phyloP scores from a whole-genome alignment of 106 monocot species.

The Xerophyta viscosa region DNA sequence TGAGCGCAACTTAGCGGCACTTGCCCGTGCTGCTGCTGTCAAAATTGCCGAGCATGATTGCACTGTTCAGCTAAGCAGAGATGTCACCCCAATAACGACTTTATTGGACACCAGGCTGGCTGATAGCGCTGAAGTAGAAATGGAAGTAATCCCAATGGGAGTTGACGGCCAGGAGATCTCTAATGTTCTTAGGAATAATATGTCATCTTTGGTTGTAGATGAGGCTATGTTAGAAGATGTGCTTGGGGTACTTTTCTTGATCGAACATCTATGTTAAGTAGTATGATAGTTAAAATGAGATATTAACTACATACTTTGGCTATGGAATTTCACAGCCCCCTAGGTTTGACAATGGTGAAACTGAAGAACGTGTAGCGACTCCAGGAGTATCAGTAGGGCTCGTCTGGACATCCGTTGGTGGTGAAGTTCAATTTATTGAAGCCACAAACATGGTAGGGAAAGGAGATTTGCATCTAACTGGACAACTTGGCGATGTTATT shows the following conservation, averaged over 20 bases:
- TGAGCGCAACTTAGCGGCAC: conserved; percentile 75
- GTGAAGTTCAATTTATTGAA: conserved; percentile 97
- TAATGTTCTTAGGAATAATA: conserved; percentile 36
- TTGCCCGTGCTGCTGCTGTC: conserved; percentile 94
- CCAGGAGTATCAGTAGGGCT: conserved; percentile 91
- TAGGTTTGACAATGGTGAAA: conserved; percentile 75
- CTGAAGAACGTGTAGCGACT: conserved; percentile 67
- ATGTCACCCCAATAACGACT: conserved; percentile 46
- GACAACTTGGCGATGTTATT: conserved; percentile 99
- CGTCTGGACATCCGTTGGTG: conserved; percentile 96
- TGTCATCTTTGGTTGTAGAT: conserved; percentile 57
- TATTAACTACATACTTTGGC: too few relatives aligned
- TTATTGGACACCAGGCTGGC: conserved; percentile 64
- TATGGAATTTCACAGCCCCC: too few relatives aligned
- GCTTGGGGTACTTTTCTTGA: conserved; percentile 68
- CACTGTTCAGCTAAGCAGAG: conserved; percentile 49
- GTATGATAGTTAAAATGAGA: too few relatives aligned
- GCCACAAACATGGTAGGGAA: conserved; percentile 88
- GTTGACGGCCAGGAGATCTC: conserved; percentile 55
- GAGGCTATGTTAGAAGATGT: conserved; percentile 94
- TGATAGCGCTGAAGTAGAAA: conserved; percentile 86
- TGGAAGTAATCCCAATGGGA: conserved; percentile 92
- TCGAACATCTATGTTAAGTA: background rate
- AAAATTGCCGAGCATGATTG: conserved; percentile 69
- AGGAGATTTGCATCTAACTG: conserved; percentile 90